Evolutionary conservation across 2,329 filamentous ascomycete genomes (phyloP), one percentile per base, ranked within the genome.

Genomic region (Alternaria sp.): DNA sequence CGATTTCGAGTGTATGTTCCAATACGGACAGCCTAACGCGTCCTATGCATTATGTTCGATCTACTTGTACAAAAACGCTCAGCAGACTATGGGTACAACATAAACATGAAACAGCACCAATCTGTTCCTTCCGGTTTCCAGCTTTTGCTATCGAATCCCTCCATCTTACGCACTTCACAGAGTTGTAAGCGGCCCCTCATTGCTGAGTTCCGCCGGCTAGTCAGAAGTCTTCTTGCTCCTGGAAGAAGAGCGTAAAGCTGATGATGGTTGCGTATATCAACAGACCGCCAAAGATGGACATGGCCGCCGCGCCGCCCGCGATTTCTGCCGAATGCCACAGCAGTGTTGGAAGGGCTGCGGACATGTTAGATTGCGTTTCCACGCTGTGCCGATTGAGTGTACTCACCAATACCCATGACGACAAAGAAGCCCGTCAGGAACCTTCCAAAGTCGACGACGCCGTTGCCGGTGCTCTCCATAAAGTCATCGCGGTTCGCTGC

Each of bases 231-330:
- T 97, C 92, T 79, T 98, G 93, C 81, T 98, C 94, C 78, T 94
- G 91, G 85, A 99, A 99, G 84, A 98, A 99, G 89, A 97, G 92
- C 68, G 92, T 90, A 81, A 99, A 99, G 82, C 92, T 95, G 81
- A 99, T 96, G 78, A 99, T 97, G 50, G 95, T 99, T 59, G 93
- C 92, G 81, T 99, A 99, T 78, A 99, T 99, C 77, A 99, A 83
- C 61, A 97, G 84, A 54, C 95, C 95, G 28, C 95, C 95, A 54
- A 94, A 82, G 71, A 99, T 91, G 54, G 92, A 96, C 95, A 99
- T 99, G 77, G 93, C 83, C 89, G 97, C 97, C 50, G 95, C 95
- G 54, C 92, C 89, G 59, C 91, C 80, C 64, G 89, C 83, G 76
- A 99, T 99, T 65, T 95, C 85, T 60, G 88, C 88, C 64, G 92